A percentile compares a stretch with the other conserved stretches of the same genome.
Evolutionary conservation across 129 eudicot genomes (phyloP).

Genomic region (Sambucus nigra): DNA sequence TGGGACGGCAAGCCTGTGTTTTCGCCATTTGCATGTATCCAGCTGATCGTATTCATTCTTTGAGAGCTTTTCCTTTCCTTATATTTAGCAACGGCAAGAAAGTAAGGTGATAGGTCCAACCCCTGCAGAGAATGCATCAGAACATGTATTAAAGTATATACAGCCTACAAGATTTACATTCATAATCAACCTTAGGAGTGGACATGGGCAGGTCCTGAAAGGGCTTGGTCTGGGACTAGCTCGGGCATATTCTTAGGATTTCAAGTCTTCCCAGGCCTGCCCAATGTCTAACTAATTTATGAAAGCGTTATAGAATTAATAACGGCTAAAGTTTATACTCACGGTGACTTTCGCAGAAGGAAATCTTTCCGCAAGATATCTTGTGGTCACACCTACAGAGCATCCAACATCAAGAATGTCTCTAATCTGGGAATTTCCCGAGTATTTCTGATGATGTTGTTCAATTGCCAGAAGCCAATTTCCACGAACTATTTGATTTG

Average conservation of each 20-base stretch:
- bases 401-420: constrained; percentile 92
- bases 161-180: too few species aligned
- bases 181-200: too few species aligned
- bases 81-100: constrained; percentile 77
- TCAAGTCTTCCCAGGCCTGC: neutral
- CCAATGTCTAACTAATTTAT: too few species aligned
- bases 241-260: too few species aligned
- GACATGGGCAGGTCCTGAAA: too few species aligned
- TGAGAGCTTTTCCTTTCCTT: constrained; percentile 54
- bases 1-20: constrained; percentile 71
- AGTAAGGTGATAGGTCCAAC: constrained; percentile 89
- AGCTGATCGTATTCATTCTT: constrained; percentile 35
- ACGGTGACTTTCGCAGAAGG: constrained; percentile 78
- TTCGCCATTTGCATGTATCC: constrained; percentile 99
- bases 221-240: too few species aligned
- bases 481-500: constrained; percentile 86
- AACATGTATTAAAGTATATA: too few species aligned
- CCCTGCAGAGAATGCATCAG: constrained; percentile 44
- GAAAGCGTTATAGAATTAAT: too few species aligned
- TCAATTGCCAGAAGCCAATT: constrained; percentile 89
- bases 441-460: constrained; percentile 57
- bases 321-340: constrained; percentile 12
- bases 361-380: constrained; percentile 68
- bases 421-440: constrained; percentile 33
- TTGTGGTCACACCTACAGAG: constrained; percentile 96